These are phyloP conservation scores for Hordeum vulgare DNA, from an alignment of 176 grass and related monocot species.

Conservation along the genomic window MorexV3_pseudomolecules_assembly NC_058524.1:27538620-27539119, in stretches of 20 bases:
- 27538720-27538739: slow-evolving; percentile 63
- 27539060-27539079: not conserved
- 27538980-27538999: not conserved
- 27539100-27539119: not conserved
- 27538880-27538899: not conserved
- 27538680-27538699: slow-evolving; percentile 39
- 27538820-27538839: slow-evolving; percentile 81
- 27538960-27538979: not conserved
- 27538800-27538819: slow-evolving; percentile 62
- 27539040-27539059: not conserved
- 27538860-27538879: slow-evolving; percentile 46
- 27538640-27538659: slow-evolving; percentile 47
- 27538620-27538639: slow-evolving; percentile 71
- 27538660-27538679: slow-evolving; percentile 35
- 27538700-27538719: slow-evolving; percentile 62
- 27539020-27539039: not conserved
- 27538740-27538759: slow-evolving; percentile 6
- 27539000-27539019: not conserved
- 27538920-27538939: not conserved
- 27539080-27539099: not conserved
- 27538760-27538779: slow-evolving; percentile 27
- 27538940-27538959: not conserved
- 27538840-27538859: slow-evolving; percentile 91
- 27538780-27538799: not conserved
- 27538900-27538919: not conserved